Conservation (phyloP, 768 basidiomycete genomes). For the Glaciozyma antarctica region DNA sequence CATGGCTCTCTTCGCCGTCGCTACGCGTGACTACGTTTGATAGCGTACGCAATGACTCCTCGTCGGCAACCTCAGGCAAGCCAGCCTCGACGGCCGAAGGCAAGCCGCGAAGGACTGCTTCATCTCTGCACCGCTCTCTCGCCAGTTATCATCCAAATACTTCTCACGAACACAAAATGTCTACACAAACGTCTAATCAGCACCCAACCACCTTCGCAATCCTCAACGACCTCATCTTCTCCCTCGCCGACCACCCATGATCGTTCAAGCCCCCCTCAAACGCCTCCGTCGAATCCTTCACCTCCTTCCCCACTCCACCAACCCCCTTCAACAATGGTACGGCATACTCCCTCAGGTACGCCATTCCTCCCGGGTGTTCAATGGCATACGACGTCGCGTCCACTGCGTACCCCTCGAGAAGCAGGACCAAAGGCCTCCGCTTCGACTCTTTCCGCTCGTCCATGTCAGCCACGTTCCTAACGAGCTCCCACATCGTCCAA, state of each 20-base stretch:
- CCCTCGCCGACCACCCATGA: conserved; percentile 8
- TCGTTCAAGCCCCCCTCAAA: conserved; percentile 2
- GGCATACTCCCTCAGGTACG: conserved; percentile 3
- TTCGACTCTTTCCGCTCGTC: background rate
- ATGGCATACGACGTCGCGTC: background rate
- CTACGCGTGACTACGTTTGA: no score
- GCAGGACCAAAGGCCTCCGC: background rate
- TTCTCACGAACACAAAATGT: no score
- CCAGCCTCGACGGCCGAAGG: no score
- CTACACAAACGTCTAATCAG: no score
- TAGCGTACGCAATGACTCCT: no score
- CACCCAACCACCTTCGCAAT: background rate
- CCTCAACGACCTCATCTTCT: conserved; percentile 3
- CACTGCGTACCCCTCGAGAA: conserved; percentile 7
- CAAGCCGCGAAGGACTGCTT: no score
- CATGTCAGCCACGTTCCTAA: background rate
- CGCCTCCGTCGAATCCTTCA: background rate
- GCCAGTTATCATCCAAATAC: no score
- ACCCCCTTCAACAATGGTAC: background rate
- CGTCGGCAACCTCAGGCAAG: no score
- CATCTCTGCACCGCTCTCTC: no score
- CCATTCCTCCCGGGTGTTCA: conserved; percentile 12
- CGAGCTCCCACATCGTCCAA: conserved; percentile 3
- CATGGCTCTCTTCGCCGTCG: no score
- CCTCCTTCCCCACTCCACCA: background rate